Evolutionary conservation across 2,329 filamentous ascomycete genomes (phyloP).

Genomic region (Cadophora sp.): DNA sequence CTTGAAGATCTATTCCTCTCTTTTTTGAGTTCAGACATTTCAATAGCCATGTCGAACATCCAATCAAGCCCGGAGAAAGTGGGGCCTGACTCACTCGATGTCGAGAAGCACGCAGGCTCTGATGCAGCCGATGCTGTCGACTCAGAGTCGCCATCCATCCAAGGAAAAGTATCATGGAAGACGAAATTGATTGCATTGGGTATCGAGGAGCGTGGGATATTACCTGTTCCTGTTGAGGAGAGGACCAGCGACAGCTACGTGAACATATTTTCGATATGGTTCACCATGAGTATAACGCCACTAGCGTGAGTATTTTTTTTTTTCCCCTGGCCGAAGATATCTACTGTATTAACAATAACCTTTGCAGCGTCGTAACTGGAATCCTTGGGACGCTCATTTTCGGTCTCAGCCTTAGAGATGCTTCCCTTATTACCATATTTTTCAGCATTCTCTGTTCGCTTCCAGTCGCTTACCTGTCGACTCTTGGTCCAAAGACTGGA

Average conservation of each 20-base stretch:
- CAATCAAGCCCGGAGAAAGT: neutral
- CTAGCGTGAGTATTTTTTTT: conserved; percentile 59
- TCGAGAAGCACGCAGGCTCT: conserved; percentile 8
- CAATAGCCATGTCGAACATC: neutral
- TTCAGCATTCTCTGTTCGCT: conserved; percentile 62
- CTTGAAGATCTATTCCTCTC: neutral
- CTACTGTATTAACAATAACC: neutral
- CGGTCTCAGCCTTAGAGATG: conserved; percentile 58
- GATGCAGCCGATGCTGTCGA: conserved; percentile 12
- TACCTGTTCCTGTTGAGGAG: conserved; percentile 60
- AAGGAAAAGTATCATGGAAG: neutral
- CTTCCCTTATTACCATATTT: conserved; percentile 65
- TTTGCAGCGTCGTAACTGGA: conserved; percentile 63
- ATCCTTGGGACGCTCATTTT: conserved; percentile 64
- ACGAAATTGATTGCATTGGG: conserved; percentile 41
- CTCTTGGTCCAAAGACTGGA: conserved; percentile 65
- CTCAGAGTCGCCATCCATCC: conserved; percentile 10
- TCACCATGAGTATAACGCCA: conserved; percentile 62
- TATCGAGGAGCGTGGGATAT: conserved; percentile 60
- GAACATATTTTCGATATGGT: conserved; percentile 67
- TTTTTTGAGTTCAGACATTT: neutral
- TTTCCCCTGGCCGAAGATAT: no score
- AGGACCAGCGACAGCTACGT: conserved; percentile 59
- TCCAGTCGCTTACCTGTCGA: conserved; percentile 62
- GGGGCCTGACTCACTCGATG: conserved; percentile 11